These are phyloP conservation scores for Xylaria sp. DNA, from an alignment of 2,329 filamentous ascomycete species.

Conservation along the genomic window DNA sequence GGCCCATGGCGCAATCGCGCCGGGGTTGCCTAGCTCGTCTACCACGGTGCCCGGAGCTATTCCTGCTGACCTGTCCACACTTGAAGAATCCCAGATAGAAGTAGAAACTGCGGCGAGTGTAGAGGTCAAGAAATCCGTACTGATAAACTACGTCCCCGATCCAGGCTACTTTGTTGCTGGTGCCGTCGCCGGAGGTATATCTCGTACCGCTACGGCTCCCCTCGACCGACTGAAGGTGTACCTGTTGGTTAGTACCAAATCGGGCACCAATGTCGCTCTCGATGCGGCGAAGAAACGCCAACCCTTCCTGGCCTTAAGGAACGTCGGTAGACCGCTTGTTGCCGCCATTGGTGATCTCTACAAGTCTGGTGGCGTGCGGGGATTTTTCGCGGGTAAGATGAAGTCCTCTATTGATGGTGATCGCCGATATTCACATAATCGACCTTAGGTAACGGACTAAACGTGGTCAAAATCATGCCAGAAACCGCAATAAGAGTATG, in stretches of 20 bases:
- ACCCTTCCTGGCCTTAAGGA: slow-evolving; percentile 57
- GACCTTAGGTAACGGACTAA: slow-evolving; percentile 80
- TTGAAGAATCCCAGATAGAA: slow-evolving; percentile 28
- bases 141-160: slow-evolving; percentile 69
- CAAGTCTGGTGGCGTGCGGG: slow-evolving; percentile 77
- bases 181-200: slow-evolving; percentile 89
- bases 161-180: slow-evolving; percentile 98
- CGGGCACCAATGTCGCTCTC: slow-evolving; percentile 50
- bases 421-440: slow-evolving; percentile 9
- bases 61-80: slow-evolving; percentile 21
- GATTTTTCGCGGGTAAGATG: slow-evolving; percentile 80
- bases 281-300: slow-evolving; percentile 66
- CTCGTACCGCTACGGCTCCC: slow-evolving; percentile 89
- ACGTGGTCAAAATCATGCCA: slow-evolving; percentile 96
- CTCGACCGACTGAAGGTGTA: slow-evolving; percentile 97
- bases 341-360: slow-evolving; percentile 74
- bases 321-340: slow-evolving; percentile 62
- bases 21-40: slow-evolving; percentile 17
- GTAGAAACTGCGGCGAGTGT: slow-evolving; percentile 33
- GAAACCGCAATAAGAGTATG: slow-evolving; percentile 84
- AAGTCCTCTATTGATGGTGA: background rate
- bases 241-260: slow-evolving; percentile 81
- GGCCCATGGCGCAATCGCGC: slow-evolving; percentile 10
- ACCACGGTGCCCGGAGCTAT: slow-evolving; percentile 18
- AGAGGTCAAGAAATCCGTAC: slow-evolving; percentile 43